Evolutionary conservation across 345 rosid genomes (phyloP), one percentile per base, ranked within the genome.

Genomic region (Angophora floribunda): DNA sequence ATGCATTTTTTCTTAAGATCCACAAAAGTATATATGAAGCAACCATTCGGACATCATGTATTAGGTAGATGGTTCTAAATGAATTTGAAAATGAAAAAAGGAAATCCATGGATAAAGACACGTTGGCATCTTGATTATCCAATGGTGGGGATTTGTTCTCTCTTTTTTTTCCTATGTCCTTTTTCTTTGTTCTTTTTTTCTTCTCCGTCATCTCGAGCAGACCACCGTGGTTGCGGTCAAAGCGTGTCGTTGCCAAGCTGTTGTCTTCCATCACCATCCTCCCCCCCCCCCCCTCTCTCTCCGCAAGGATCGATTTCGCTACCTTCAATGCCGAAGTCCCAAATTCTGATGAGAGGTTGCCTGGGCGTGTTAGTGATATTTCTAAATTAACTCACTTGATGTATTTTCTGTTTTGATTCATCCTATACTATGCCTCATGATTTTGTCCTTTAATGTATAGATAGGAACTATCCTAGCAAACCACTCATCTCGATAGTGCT

Each of bases 341-440:
- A 57, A 57, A 5, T 28, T 22, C 4, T 57, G n/a, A 9, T 57
- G 4, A 8, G 63, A 22, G 5, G 8, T 57, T 24, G 63, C 63
- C 63, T 10, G 11, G 63, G 63, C 13, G 63, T 6, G 1, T 57
- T 28, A 57, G n/a, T 4, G 63, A 57, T 13, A 57, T 57, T 26
- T 6, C 8, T 1, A 3, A 10, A 22, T 57, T 57, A 57, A 36
- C 41, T 36, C 41, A 21, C 61, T 55, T 55, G 61, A 55, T 22
- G 28, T 22, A 53, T 55, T 55, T 4, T 24, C 3, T 13, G 8
- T 8, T 57, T 57, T 9, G 28, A 2, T 57, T 21, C 26, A 57
- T 57, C 6, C 6, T 11, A 10, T 22, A 36, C 4, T 4, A 5
- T 0, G 61, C 8, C n/a, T 57, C 4, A 22, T 2, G 63, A 1